Conservation (phyloP, 2,329 filamentous ascomycete species). For the Diaporthe longicolla region DNA sequence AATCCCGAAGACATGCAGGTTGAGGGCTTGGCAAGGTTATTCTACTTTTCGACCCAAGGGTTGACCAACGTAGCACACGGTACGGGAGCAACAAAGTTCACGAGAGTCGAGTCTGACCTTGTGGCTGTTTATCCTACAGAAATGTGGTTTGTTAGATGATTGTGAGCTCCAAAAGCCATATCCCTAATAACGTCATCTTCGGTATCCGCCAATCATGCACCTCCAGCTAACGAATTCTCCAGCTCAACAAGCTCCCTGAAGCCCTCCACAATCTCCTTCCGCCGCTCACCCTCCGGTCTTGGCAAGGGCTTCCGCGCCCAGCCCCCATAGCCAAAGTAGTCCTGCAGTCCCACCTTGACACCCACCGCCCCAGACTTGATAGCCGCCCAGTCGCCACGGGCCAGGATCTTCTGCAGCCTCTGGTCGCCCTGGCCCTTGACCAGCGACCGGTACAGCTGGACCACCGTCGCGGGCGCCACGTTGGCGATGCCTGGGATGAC, state of each 20-base stretch:
- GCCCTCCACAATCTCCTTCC: conserved; percentile 27
- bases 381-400: conserved; percentile 77
- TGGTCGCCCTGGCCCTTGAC: conserved; percentile 65
- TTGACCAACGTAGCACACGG: too few species aligned
- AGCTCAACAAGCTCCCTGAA: conserved; percentile 40
- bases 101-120: too few species aligned
- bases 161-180: too few species aligned
- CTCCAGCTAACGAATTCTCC: conserved; percentile 30
- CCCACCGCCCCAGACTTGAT: conserved; percentile 79
- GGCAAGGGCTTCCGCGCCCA: conserved; percentile 68
- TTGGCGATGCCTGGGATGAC: conserved; percentile 81
- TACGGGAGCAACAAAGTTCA: too few species aligned
- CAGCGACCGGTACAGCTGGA: conserved; percentile 67
- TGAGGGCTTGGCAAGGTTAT: not conserved
- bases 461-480: conserved; percentile 73
- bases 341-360: conserved; percentile 75
- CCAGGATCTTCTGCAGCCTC: conserved; percentile 72
- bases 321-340: conserved; percentile 76
- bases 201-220: not conserved
- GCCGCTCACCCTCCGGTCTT: conserved; percentile 28
- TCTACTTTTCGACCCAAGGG: not conserved
- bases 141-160: too few species aligned
- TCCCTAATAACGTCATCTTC: not conserved
- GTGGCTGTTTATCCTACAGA: too few species aligned
- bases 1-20: not conserved